Evolutionary conservation across 1,284 basidiomycete genomes (phyloP), one percentile per base, ranked within the genome.

Genomic region (Somion occarium): DNA sequence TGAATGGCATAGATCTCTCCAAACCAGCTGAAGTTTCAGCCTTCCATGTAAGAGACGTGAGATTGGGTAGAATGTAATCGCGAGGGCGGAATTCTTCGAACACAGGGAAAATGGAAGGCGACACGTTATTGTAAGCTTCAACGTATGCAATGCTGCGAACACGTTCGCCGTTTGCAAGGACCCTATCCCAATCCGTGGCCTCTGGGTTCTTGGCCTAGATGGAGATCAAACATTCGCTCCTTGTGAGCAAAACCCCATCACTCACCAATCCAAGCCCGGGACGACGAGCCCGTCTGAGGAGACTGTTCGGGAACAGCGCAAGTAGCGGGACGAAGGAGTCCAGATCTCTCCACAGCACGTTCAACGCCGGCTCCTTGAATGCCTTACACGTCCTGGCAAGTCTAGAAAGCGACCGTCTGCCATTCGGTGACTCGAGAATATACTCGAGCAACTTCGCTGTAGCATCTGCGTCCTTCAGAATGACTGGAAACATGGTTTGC

Each of bases 201-300:
- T 71, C 70, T 22, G 87, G 87, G 43, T 70, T 64, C 60, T 79
- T 80, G 41, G 75, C 74, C 86, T 88, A 57, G n/a, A 42, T 51
- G 51, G 49, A 51, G 25, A 50, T 45, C 52, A 34, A 55, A 53
- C 43, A 50, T 52, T 44, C 12, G n/a, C n/a, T n/a, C n/a, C 3
- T 15, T 48, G 20, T 22, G n/a, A n/a, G n/a, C n/a, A n/a, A n/a
- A n/a, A n/a, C n/a, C n/a, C n/a, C n/a, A n/a, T n/a, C 25, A 78
- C 87, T 64, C 63, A 89, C 87, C 71, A 90, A 73, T 62, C 87
- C 88, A 54, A 86, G 68, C 48, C 84, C 85, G 47, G 87, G 86
- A 60, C 78, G 80, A 52, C 79, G 78, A 51, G 81, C 71, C 64
- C 79, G 83, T 68, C 81, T 87, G 66, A 88, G 70, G 54, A 89